Conservation (phyloP, 176 grass and related monocot species). For the Otatea glauca region DNA sequence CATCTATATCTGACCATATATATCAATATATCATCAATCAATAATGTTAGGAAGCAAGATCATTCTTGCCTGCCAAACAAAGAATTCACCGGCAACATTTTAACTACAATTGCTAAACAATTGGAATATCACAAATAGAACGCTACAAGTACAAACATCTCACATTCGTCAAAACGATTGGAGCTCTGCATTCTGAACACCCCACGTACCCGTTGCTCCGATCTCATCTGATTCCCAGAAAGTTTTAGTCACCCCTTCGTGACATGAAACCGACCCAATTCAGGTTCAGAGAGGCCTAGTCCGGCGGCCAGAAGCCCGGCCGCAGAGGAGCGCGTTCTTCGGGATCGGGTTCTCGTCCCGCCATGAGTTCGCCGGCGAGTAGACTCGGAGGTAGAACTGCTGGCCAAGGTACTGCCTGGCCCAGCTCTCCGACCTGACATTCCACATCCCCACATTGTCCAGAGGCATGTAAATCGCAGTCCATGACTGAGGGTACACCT, state of each 20-base stretch:
- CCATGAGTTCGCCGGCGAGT: constrained; percentile 88
- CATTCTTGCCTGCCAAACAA: constrained; percentile 4
- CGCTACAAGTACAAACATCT: background rate
- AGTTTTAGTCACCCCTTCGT: constrained; percentile 68
- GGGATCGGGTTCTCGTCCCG: constrained; percentile 96
- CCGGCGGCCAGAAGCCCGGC: constrained; percentile 73
- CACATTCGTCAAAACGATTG: too few relatives aligned
- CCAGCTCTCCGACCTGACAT: constrained; percentile 92
- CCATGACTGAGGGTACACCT: constrained; percentile 94
- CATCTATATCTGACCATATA: background rate
- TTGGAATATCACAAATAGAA: background rate
- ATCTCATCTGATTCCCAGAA: background rate
- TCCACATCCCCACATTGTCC: constrained; percentile 99
- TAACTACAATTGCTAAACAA: constrained; percentile 46
- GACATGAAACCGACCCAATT: constrained; percentile 38
- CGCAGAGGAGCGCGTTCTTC: constrained; percentile 86
- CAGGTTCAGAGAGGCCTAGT: constrained; percentile 79
- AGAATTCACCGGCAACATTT: constrained; percentile 33
- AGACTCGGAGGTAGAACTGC: constrained; percentile 93
- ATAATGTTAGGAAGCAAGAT: constrained; percentile 41
- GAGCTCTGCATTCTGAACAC: too few relatives aligned
- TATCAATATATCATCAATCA: background rate
- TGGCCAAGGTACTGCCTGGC: constrained; percentile 87
- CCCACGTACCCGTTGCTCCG: too few relatives aligned
- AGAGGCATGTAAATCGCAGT: constrained; percentile 90